Base-by-base conservation (phyloP, 805 yeast genomes). In the Ogataea pilisensis region DNA sequence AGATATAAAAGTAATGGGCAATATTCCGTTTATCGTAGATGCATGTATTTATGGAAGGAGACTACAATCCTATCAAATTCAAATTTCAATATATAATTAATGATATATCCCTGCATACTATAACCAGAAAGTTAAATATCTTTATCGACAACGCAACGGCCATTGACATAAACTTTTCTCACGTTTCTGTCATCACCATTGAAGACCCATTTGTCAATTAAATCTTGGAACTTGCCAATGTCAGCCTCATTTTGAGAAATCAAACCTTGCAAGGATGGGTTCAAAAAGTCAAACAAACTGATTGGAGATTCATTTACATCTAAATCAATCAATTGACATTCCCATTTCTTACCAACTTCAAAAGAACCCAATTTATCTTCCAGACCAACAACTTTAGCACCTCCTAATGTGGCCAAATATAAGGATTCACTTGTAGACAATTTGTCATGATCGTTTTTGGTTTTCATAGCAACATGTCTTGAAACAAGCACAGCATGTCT, bases 121-220 rank as follows among this genome's bases (percentile, higher is more conserved):
- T n/a, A n/a, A n/a, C n/a, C n/a, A n/a, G n/a, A n/a, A n/a, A n/a
- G 13, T 14, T 29, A 29, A 14, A 29, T 14, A 29, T 19, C 31
- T 29, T 29, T 29, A 14, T 29, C 31, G 64, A 76, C 65, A 22
- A 85, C 91, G 40, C 65, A 55, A 47, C 73, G 63, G 8, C 98
- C 98, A 54, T 80, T 78, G 31, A 90, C 90, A 85, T 86, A 93
- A n/a, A 91, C 96, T 39, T 70, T 70, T 6, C 66, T 55, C 26
- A 91, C 80, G 59, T 93, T 93, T 56, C 98, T 74, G 61, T 93
- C 97, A 63, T 93, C 99, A 14, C 98, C 98, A 44, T 79, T 76
- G 60, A 88, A 93, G 8, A 91, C 67, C 99, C 99, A 93, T 61
- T 88, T 89, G 45, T 85, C 85, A 3, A 89, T 60, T 39, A 86